Conservation (phyloP, 1,284 basidiomycete species). For the Tilletia caries region DNA sequence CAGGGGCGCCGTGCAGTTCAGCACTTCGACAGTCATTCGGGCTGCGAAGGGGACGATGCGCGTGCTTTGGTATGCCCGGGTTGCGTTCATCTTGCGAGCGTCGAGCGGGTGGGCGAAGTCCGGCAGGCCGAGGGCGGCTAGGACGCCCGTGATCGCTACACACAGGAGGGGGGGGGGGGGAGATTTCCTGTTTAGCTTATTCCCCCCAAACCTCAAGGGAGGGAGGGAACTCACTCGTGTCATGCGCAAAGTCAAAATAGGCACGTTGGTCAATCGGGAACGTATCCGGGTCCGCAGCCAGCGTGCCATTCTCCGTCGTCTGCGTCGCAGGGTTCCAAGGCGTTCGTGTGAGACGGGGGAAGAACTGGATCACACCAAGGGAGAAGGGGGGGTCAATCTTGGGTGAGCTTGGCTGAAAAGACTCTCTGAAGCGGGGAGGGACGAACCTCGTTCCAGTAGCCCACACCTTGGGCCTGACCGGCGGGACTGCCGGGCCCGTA, state of each 20-base stretch:
- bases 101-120: conserved; percentile 30
- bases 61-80: conserved; percentile 34
- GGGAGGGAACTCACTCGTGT: conserved; percentile 29
- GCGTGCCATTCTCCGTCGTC: conserved; percentile 48
- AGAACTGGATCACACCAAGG: conserved; percentile 15
- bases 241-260: conserved; percentile 52
- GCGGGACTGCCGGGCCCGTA: conserved; percentile 77
- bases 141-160: conserved; percentile 33
- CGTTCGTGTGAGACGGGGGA: conserved; percentile 32
- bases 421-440: no score
- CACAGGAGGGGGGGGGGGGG: neutral
- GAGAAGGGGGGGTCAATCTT: neutral
- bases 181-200: no score
- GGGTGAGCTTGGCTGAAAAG: neutral
- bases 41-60: conserved; percentile 41
- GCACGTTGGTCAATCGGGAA: conserved; percentile 46
- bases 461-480: conserved; percentile 73
- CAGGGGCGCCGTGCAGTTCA: conserved; percentile 27
- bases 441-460: conserved; percentile 62
- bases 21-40: conserved; percentile 34
- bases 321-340: conserved; percentile 31
- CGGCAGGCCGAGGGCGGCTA: conserved; percentile 33
- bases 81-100: conserved; percentile 24
- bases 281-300: conserved; percentile 31
- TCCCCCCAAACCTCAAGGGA: no score